Percentiles rank a stretch among this genome's conserved stretches.
Conservation (phyloP, 2,329 filamentous ascomycete genomes). For the Mycosphaerelloides madeirae region DNA sequence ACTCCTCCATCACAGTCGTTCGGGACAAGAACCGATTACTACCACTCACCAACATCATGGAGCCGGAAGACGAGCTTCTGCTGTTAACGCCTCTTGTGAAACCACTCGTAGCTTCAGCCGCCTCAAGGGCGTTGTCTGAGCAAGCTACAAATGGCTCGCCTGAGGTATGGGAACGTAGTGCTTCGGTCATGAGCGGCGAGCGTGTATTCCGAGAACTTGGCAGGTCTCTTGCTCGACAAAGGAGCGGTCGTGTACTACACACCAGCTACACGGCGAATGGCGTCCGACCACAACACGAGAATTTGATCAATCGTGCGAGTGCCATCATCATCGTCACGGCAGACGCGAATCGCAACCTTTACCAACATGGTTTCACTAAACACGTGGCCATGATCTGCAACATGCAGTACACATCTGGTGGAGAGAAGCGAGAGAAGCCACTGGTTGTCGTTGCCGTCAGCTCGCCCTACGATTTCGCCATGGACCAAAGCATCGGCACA, state of each 20-base stretch:
- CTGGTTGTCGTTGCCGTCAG: slow-evolving; percentile 88
- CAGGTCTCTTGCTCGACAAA: slow-evolving; percentile 75
- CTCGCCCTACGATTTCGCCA: slow-evolving; percentile 93
- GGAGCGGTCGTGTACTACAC: slow-evolving; percentile 81
- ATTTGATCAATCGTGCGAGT: slow-evolving; percentile 80
- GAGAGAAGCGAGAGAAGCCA: slow-evolving; percentile 72
- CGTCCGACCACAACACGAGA: slow-evolving; percentile 86
- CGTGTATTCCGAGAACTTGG: slow-evolving; percentile 88
- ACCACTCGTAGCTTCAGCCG: slow-evolving; percentile 81
- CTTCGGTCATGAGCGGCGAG: slow-evolving; percentile 81
- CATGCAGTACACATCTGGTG: slow-evolving; percentile 65
- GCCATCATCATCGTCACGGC: slow-evolving; percentile 88
- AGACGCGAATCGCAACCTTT: slow-evolving; percentile 88
- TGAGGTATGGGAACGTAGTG: slow-evolving; percentile 54
- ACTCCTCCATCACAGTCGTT: slow-evolving; percentile 87
- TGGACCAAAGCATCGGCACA: slow-evolving; percentile 83
- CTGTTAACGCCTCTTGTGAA: slow-evolving; percentile 86
- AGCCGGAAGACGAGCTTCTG: slow-evolving; percentile 81
- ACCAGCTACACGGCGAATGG: slow-evolving; percentile 95
- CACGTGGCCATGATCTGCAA: slow-evolving; percentile 95
- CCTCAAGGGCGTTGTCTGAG: slow-evolving; percentile 66
- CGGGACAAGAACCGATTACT: slow-evolving; percentile 81
- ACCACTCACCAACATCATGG: slow-evolving; percentile 74
- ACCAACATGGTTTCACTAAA: slow-evolving; percentile 92
- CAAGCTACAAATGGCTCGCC: slow-evolving; percentile 53